Percentiles rank a stretch among this genome's conserved stretches.
Conservation (phyloP, 1,284 basidiomycete genomes). For the Trichosporon faecale region DNA sequence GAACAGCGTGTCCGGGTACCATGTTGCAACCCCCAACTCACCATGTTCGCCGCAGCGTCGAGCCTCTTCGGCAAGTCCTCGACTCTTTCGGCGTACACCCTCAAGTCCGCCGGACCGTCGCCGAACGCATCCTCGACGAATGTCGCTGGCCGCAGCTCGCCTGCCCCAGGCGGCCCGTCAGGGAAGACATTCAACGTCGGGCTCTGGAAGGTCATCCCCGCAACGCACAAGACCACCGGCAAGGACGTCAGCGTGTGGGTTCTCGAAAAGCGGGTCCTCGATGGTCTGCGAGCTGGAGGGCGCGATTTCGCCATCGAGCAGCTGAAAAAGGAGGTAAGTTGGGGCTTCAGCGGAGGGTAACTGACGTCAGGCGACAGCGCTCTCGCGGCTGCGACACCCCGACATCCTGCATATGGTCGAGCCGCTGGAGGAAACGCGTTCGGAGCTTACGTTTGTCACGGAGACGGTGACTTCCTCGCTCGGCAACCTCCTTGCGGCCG, state of each 20-base stretch:
- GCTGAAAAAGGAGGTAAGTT: slow-evolving; percentile 76
- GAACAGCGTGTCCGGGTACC: not conserved
- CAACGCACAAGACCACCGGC: slow-evolving; percentile 77
- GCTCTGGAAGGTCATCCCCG: slow-evolving; percentile 79
- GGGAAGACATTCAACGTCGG: slow-evolving; percentile 64
- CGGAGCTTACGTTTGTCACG: slow-evolving; percentile 86
- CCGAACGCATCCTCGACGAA: slow-evolving; percentile 44
- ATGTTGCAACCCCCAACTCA: slow-evolving; percentile 2
- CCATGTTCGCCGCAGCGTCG: slow-evolving; percentile 82
- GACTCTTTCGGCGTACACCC: slow-evolving; percentile 77
- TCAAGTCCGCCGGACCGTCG: slow-evolving; percentile 49
- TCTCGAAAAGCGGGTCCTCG: slow-evolving; percentile 74
- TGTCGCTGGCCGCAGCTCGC: slow-evolving; percentile 50
- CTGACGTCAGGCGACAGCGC: slow-evolving; percentile 67
- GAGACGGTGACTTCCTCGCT: slow-evolving; percentile 72
- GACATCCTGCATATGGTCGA: slow-evolving; percentile 98
- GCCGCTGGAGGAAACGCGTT: slow-evolving; percentile 88
- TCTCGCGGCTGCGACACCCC: slow-evolving; percentile 85
- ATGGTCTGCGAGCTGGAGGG: slow-evolving; percentile 64
- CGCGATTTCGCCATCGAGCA: slow-evolving; percentile 72
- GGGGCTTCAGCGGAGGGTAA: not conserved
- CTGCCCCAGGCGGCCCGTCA: slow-evolving; percentile 30
- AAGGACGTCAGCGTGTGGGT: slow-evolving; percentile 88
- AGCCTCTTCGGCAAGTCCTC: slow-evolving; percentile 84
- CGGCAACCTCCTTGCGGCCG: slow-evolving; percentile 55